Base-by-base conservation (phyloP, 2,329 filamentous ascomycete genomes). In the Penicillium sp. region DNA sequence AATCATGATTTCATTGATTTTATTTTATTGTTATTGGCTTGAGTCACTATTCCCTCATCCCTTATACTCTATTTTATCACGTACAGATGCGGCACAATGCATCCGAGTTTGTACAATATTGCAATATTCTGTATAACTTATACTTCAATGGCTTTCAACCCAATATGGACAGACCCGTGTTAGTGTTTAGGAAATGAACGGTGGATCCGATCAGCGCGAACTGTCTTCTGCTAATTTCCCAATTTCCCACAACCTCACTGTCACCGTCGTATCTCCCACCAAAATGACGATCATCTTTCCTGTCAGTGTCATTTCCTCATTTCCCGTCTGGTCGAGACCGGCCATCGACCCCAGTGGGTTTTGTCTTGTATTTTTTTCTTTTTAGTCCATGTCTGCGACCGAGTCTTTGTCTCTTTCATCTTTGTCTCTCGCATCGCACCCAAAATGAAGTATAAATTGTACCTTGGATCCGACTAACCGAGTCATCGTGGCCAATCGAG, bases 251-350 rank as follows among this genome's bases (percentile, higher is more conserved):
- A 20, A 20, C 18, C 22, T 11, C 44, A 49, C 44, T 55, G 41
- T 49, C 42, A 52, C 50, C 47, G 52, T 55, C 40, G 44, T 50
- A 55, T 55, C 42, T n/a, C 6, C 24, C 24, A 26, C 24, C 24
- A 8, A 8, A 26, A 26, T 9, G 14, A 20, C 40, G 31, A 43
- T 31, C 14, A 20, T 20, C 14, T 24, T 39, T 20, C n/a, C 38
- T 37, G 16, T 43, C 41, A 35, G 22, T 40, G 35, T 49, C 43
- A 42, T 52, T 51, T 51, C 40, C 46, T 49, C 43, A 42, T 52
- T 51, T 51, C 40, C 46, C 46, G 36, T 5, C 29, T 44, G 47
- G 46, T 54, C 54, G 50, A 57, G 54, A 56, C 56, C 48, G 28
- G 42, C 28, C 41, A 46, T 50, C 42, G 47, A 24, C 44, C 38